Evolutionary conservation across 2,329 filamentous ascomycete species (phyloP).

Genomic region (Septoria petroselini): DNA sequence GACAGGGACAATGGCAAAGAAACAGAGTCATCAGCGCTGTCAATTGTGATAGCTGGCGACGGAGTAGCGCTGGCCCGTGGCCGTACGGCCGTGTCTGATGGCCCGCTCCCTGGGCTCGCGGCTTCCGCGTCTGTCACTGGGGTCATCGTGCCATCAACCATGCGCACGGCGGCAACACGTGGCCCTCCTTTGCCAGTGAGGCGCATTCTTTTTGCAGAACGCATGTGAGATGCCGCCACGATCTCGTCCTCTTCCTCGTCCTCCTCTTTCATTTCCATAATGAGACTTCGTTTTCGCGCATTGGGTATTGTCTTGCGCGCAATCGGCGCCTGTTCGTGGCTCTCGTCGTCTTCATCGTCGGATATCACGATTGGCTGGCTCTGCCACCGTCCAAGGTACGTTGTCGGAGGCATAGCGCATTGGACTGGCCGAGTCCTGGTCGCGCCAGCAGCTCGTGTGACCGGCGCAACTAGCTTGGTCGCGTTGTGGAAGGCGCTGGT

Average conservation of each 20-base stretch:
- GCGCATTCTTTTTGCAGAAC: not conserved
- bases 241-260: not conserved
- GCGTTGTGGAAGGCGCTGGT: no score
- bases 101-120: not conserved
- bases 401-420: no score
- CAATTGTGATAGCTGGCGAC: not conserved
- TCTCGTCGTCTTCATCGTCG: no score
- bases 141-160: not conserved
- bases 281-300: no score
- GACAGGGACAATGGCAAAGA: not conserved
- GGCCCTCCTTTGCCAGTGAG: not conserved
- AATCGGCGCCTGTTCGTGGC: no score
- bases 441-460: no score
- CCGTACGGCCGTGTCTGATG: not conserved
- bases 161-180: not conserved
- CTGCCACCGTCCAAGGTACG: no score
- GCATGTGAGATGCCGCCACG: not conserved
- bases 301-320: no score
- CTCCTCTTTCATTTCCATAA: not conserved
- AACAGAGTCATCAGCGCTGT: not conserved
- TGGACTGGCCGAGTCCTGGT: no score
- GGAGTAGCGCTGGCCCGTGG: not conserved
- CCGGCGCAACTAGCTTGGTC: no score
- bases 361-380: no score
- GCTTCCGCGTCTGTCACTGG: not conserved